Conservation (phyloP, 176 grass and related monocot genomes). For the Oropetium thomaeum region DNA sequence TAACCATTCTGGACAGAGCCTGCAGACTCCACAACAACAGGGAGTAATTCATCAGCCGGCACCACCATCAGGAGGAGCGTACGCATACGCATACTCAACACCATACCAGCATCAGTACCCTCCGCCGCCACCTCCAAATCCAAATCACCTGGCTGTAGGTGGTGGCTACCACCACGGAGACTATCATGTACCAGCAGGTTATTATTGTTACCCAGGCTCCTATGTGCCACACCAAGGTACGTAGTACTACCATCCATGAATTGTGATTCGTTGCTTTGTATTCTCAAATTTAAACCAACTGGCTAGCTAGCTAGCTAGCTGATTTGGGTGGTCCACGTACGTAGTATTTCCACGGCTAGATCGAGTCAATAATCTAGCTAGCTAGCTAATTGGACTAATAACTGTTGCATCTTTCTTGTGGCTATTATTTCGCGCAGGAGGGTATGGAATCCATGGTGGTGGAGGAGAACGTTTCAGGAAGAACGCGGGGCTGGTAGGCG, state of each 20-base stretch:
- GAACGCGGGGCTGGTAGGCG: neutral
- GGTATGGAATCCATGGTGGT: neutral
- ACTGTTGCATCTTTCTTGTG: neutral
- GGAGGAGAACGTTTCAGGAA: neutral
- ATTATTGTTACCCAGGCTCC: neutral
- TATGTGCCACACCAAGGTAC: neutral
- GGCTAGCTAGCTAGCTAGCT: neutral
- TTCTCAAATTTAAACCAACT: neutral
- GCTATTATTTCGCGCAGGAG: neutral
- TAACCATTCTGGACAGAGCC: neutral
- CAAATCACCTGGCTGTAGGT: neutral
- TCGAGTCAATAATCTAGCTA: too few relatives aligned
- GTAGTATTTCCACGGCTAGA: too few relatives aligned
- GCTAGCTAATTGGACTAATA: neutral
- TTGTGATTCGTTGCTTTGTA: neutral
- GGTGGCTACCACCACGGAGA: neutral
- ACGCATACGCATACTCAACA: neutral
- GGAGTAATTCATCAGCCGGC: neutral
- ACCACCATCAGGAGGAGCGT: too few relatives aligned
- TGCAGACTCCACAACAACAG: neutral
- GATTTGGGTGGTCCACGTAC: too few relatives aligned
- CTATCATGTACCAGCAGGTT: neutral
- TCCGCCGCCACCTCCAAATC: neutral
- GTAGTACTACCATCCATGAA: too few relatives aligned
- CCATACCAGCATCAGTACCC: neutral